These are phyloP conservation scores for Cymbopogon flexuosus DNA, from an alignment of 202 grass and related monocot genomes.

Conservation along the genomic window DNA sequence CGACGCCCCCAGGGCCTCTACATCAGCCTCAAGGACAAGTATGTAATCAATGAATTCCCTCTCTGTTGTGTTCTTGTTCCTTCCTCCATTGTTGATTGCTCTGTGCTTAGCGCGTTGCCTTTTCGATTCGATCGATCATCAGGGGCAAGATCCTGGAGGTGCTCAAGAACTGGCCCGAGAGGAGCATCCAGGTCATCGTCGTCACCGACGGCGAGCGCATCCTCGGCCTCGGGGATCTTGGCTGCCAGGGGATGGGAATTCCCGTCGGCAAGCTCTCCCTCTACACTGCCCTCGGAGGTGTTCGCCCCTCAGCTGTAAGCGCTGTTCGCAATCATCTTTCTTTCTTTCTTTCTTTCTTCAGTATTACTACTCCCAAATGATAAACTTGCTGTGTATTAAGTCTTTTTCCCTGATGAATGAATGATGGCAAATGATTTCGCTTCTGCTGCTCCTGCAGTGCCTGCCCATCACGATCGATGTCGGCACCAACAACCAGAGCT, in stretches of 20 bases:
- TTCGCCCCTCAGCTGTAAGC: constrained; percentile 83
- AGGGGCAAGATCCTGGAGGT: constrained; percentile 90
- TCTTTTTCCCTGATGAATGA: not conserved
- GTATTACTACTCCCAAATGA: too few species aligned
- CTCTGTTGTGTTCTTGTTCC: too few species aligned
- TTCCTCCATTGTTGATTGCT: not conserved
- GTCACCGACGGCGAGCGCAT: constrained; percentile 98
- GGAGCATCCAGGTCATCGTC: constrained; percentile 79
- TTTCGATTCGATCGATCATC: not conserved
- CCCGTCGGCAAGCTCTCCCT: constrained; percentile 90
- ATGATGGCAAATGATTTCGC: not conserved
- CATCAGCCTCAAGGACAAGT: constrained; percentile 95
- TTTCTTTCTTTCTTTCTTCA: not conserved
- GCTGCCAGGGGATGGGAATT: constrained; percentile 98
- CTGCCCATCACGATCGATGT: constrained; percentile 92
- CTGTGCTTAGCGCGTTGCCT: not conserved
- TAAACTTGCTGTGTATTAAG: not conserved
- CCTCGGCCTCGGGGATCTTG: constrained; percentile 80
- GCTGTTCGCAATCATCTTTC: not conserved
- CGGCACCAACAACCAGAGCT: constrained; percentile 78
- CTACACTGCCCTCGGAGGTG: constrained; percentile 91
- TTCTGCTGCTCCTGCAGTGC: constrained; percentile 64
- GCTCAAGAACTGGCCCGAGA: constrained; percentile 97
- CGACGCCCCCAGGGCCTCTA: constrained; percentile 67
- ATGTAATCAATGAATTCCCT: too few species aligned